Conservation (phyloP, 2,329 filamentous ascomycete species). For the Fusarium graminum region DNA sequence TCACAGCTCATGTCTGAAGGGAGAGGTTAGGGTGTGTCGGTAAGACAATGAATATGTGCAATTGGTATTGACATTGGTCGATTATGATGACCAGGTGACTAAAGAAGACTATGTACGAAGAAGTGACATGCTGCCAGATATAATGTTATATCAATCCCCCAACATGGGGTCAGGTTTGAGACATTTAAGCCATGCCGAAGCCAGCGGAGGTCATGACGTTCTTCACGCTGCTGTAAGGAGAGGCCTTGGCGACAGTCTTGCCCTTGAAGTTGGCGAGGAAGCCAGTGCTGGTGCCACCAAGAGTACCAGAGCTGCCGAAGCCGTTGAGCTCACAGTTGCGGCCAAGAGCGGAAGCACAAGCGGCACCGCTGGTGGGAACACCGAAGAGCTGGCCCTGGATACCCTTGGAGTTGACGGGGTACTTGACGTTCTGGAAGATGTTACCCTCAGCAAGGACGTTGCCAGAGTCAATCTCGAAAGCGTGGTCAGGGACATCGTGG, state of each 20-base stretch:
- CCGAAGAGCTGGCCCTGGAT: conserved; percentile 53
- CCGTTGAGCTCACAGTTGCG: conserved; percentile 65
- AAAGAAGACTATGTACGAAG: conserved; percentile 36
- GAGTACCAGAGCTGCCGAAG: conserved; percentile 57
- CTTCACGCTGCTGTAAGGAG: conserved; percentile 52
- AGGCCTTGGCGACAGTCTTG: conserved; percentile 64
- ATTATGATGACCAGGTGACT: conserved; percentile 11
- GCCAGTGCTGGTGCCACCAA: conserved; percentile 58
- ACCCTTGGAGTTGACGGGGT: conserved; percentile 54
- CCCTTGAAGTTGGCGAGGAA: conserved; percentile 66
- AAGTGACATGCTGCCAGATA: conserved; percentile 26
- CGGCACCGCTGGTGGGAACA: conserved; percentile 49
- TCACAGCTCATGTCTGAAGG: not conserved
- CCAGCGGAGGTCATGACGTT: conserved; percentile 59
- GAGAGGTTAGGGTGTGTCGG: not conserved
- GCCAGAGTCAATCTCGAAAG: conserved; percentile 65
- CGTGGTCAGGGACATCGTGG: conserved; percentile 66
- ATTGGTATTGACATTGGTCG: conserved; percentile 31
- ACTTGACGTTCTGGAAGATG: conserved; percentile 67
- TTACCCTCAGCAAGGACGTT: conserved; percentile 68
- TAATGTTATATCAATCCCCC: conserved; percentile 1
- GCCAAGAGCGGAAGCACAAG: conserved; percentile 61
- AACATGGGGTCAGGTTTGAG: not conserved
- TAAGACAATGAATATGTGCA: conserved; percentile 17
- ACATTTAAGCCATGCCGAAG: conserved; percentile 58